Evolutionary conservation across 768 basidiomycete species (phyloP), one percentile per base, ranked within the genome.

Genomic region (Russula sp.): DNA sequence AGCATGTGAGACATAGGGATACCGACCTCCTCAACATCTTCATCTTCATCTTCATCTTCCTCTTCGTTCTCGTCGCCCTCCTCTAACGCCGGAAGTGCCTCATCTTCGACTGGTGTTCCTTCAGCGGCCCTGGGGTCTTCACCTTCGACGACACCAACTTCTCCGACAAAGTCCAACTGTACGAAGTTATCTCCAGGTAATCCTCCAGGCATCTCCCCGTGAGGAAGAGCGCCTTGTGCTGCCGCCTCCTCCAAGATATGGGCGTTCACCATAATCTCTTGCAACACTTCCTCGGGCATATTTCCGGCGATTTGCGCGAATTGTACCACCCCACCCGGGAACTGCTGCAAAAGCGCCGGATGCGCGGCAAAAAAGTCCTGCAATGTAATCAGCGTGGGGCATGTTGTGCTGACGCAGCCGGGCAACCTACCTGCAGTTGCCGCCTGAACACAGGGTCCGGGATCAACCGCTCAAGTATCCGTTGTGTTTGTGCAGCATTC

Each of bases 321-420:
- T 68, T 87, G 82, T 22, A 83, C 73, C n/a, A 87, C 73, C 1
- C 87, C 88, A 0, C 83, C 87, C 0, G 83, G 86, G 61, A 88
- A 83, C 64, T 82, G 80, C 39, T 77, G 77, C 16, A 77, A 79
- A 13, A 91, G 72, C 11, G 75, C 73, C 8, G 84, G 82, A 66
- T 84, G 75, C 22, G 78, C 86, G 59, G 82, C 80, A 63, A 82
- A 85, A 61, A 87, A 77, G 11, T 73, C 82, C 79, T 80, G 27
- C 6, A 22, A 34, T 13, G 31, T 39, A 31, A 42, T 50, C 48
- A 52, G 37, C 8, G n/a, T 44, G 22, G 22, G 48, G 4, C 31
- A 49, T 31, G 35, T 64, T 14, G 13, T 62, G 49, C 67, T 20
- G 40, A 45, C 1, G 14, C 18, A 18, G 3, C 18, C 20, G 50